Conservation (phyloP, 1,139 yeast genomes). For the Debaryomycetaceae sp. region DNA sequence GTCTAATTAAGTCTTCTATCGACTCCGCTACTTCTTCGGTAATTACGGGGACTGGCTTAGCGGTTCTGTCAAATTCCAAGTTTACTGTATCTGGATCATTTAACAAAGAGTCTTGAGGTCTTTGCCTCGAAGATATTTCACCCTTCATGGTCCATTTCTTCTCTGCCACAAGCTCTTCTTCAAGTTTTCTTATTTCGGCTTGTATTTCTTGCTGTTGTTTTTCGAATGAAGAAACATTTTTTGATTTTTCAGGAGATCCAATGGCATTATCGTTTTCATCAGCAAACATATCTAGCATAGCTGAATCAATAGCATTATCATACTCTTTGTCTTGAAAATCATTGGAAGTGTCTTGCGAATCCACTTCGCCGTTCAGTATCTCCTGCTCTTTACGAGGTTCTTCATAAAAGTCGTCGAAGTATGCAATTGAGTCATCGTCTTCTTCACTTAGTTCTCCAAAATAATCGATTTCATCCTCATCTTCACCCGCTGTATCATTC, state of each 20-base stretch:
- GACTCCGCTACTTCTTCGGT: constrained; percentile 85
- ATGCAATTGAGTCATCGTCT: constrained; percentile 63
- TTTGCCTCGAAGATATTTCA: constrained; percentile 75
- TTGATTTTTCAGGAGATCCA: constrained; percentile 25
- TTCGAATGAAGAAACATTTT: constrained; percentile 71
- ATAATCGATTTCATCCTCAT: constrained; percentile 59
- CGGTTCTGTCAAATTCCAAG: constrained; percentile 44
- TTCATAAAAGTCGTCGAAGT: constrained; percentile 74
- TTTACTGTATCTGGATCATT: constrained; percentile 37
- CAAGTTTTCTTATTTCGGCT: constrained; percentile 73
- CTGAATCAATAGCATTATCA: constrained; percentile 53
- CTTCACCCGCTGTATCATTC: constrained; percentile 42
- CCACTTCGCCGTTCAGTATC: constrained; percentile 25
- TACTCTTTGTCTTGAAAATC: constrained; percentile 45
- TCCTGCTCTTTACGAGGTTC: constrained; percentile 34
- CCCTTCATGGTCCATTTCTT: constrained; percentile 96
- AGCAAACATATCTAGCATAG: constrained; percentile 61
- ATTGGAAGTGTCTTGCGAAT: constrained; percentile 32
- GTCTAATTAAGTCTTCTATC: constrained; percentile 82
- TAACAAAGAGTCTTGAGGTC: constrained; percentile 78
- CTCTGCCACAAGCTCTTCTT: constrained; percentile 83
- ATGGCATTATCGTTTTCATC: constrained; percentile 46
- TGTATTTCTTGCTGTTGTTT: constrained; percentile 76
- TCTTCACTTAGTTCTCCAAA: constrained; percentile 56
- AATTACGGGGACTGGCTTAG: constrained; percentile 76